Evolutionary conservation across 371 early-diverging fungal species (phyloP), one percentile per base, ranked within the genome.

Genomic region (Umbelopsis sp.): DNA sequence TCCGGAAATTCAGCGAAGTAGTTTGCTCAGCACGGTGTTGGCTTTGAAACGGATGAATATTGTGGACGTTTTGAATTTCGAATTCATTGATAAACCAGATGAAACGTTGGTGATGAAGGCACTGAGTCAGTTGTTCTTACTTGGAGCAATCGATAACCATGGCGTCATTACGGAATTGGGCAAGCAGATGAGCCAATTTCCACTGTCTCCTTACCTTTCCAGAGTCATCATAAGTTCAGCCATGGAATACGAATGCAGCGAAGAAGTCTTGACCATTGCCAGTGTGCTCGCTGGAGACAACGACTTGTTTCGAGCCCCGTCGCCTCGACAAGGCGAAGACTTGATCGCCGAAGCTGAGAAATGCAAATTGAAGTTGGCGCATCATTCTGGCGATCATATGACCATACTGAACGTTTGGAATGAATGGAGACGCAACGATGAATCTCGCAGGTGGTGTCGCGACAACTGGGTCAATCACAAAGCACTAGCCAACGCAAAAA

Each of bases 1-100:
- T 35, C 99, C 99, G 0, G 99, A 99, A 81, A 99, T 99, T 53
- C 90, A 93, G 79, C 86, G 98, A 44, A 93, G 95, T 44, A 97
- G 98, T 74, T 77, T 99, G 64, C 81, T 93, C 9, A 92, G 91
- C 48, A 94, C 94, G 0, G 93, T 98, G 4, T 83, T 99, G 8
- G 80, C 92, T 44, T 83, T 99, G 48, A 97, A 97, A 12, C 91
- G 91, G 41, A 85, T 98, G 53, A 96, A 95, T 11, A 97, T 99
- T 73, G 79, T 94, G 70, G 95, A 99, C 75, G 83, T 99, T 32
- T 74, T 96, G 63, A 88, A 91, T 65, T 99, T 99, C 83, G 96
- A 98, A 70, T 98, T 97, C 74, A 92, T 99, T 79, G 98, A 98
- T 77, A 92, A 93, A 20, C 99, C 99, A 18, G 92, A 94, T 20